Base-by-base conservation (phyloP, 495 filamentous ascomycete species). In the Thermochaetoides thermophila region DNA sequence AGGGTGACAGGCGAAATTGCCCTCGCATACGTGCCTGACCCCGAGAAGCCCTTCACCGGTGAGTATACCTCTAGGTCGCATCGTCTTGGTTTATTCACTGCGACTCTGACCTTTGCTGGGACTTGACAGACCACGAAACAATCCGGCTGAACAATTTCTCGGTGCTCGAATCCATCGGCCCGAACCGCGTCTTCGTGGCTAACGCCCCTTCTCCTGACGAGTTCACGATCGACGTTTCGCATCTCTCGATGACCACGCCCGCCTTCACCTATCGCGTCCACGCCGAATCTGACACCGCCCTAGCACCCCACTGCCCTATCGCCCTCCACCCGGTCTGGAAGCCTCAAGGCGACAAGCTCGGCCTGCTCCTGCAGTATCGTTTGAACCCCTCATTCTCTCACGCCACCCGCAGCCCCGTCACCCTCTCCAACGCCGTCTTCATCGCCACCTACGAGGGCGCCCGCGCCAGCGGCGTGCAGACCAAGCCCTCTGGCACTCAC, bases 191-290 rank as follows among this genome's bases (percentile, higher is more conserved):
- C 34, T 92, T 96, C 52, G 75, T 95, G 34, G 68, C 69, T 12
- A 75, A 79, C 43, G 63, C 71, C n/a, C 56, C 69, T 15, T 39
- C 49, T 35, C 63, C 80, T 7, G 89, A 87, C 27, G 80, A 89
- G 47, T 99, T 93, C 56, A 68, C 62, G 4, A 59, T 96, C 27
- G 71, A 81, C 42, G 53, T 83, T 2, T 63, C 73, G 7, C 76
- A 70, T 42, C 69, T 94, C 33, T 78, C 73, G 35, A 76, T 81
- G 8, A 67, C 79, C 0, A 76, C 89, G 16, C 17, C 31, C 3
- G 89, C 82, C 19, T 97, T 97, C 63, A 94, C 87, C 39, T 97
- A 96, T 51, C 81, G 87, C 53, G 61, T 94, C n/a, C 84, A 93
- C 43, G 50, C 85, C 18, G 78, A 89, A 18, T 66, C 71, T 34